Conservation (phyloP, 2,329 filamentous ascomycete genomes). For the Stagonosporopsis chrysanthemi region DNA sequence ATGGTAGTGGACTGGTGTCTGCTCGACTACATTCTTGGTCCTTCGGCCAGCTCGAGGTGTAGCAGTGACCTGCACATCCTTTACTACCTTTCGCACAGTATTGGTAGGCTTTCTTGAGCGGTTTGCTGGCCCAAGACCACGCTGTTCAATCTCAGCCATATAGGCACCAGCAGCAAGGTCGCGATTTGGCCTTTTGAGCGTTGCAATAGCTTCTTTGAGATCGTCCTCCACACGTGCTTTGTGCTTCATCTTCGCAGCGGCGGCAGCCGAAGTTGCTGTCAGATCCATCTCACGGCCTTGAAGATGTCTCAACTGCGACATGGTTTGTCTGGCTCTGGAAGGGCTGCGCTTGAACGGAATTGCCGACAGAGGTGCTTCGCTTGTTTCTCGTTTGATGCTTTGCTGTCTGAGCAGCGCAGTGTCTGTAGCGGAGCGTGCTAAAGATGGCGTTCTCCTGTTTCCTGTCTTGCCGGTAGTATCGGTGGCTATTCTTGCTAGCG, state of each 20-base stretch:
- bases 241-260: slow-evolving; percentile 67
- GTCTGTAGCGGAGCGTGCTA: slow-evolving; percentile 73
- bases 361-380: slow-evolving; percentile 64
- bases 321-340: slow-evolving; percentile 44
- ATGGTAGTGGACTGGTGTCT: slow-evolving; percentile 40
- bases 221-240: slow-evolving; percentile 74
- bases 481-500: slow-evolving; percentile 68
- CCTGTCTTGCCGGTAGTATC: slow-evolving; percentile 62
- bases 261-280: slow-evolving; percentile 60
- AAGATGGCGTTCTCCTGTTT: slow-evolving; percentile 63
- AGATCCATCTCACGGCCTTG: slow-evolving; percentile 63
- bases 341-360: slow-evolving; percentile 59
- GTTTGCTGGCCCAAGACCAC: slow-evolving; percentile 43
- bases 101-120: slow-evolving; percentile 41
- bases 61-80: slow-evolving; percentile 52
- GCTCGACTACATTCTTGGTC: slow-evolving; percentile 43
- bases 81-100: slow-evolving; percentile 37
- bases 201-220: slow-evolving; percentile 75
- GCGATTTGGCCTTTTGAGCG: slow-evolving; percentile 78
- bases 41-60: slow-evolving; percentile 51
- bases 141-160: slow-evolving; percentile 71
- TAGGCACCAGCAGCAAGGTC: slow-evolving; percentile 71
- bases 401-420: slow-evolving; percentile 60
- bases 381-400: slow-evolving; percentile 72
- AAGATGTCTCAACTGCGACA: slow-evolving; percentile 55